Evolutionary conservation across 345 rosid species (phyloP).

Genomic region (Hibiscus tridactylites): DNA sequence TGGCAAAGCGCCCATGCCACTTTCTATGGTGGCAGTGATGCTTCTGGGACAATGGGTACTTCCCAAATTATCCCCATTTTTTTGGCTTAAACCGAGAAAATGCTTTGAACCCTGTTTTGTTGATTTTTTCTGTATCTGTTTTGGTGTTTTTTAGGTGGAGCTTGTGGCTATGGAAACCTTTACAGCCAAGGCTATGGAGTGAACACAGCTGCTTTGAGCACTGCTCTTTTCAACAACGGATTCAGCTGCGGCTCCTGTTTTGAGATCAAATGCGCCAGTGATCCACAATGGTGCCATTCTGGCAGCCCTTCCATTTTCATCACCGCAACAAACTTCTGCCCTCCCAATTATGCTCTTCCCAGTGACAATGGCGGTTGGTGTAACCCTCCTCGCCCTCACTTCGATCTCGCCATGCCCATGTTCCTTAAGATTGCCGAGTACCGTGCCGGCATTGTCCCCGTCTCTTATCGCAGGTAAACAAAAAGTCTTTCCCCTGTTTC

Average conservation of each 20-base stretch:
- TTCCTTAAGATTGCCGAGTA: conserved; percentile 64
- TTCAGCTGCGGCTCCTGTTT: conserved; percentile 59
- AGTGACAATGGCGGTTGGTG: conserved; percentile 82
- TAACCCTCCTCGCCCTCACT: conserved; percentile 74
- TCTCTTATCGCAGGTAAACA: conserved; percentile 49
- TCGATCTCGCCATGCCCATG: conserved; percentile 73
- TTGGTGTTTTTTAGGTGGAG: conserved; percentile 33
- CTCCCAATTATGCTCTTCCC: conserved; percentile 49
- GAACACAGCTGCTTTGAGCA: conserved; percentile 65
- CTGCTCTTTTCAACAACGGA: conserved; percentile 58
- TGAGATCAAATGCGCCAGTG: conserved; percentile 44
- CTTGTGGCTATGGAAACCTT: conserved; percentile 58
- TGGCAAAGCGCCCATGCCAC: conserved; percentile 95
- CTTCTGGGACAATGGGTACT: conserved; percentile 87
- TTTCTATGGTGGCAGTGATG: conserved; percentile 82
- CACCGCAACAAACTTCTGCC: conserved; percentile 66
- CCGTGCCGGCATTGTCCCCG: conserved; percentile 63
- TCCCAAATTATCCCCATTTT: neutral
- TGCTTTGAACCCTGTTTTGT: neutral
- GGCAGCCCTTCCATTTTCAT: conserved; percentile 61
- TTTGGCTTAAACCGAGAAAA: neutral
- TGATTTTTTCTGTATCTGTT: neutral
- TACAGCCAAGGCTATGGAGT: conserved; percentile 71
- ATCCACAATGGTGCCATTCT: conserved; percentile 51
- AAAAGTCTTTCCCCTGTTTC: neutral